These are phyloP conservation scores for Phytophthora uliginosa DNA, from an alignment of 352 stramenopile species.

Conservation along the genomic window DNA sequence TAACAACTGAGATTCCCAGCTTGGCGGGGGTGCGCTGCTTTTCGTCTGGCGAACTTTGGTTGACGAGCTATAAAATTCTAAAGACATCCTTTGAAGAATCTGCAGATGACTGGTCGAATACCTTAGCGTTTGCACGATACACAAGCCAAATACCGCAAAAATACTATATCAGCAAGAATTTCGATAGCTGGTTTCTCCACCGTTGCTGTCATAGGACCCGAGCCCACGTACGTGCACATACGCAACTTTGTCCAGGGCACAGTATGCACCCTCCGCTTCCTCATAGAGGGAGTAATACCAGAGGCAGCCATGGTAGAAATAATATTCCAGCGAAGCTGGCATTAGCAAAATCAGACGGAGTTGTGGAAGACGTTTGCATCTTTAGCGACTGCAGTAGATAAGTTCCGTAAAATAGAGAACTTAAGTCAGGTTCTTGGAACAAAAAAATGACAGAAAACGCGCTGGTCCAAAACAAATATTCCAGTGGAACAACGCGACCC, in stretches of 20 bases:
- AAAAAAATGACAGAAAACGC: no score
- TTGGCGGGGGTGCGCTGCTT: no score
- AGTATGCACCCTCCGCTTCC: conserved; percentile 17
- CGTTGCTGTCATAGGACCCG: conserved; percentile 21
- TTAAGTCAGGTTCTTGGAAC: no score
- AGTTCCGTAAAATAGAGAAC: conserved; percentile 22
- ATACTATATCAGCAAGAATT: conserved; percentile 14
- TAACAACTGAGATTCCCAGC: no score
- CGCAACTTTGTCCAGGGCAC: conserved; percentile 1
- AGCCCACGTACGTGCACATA: conserved; percentile 11
- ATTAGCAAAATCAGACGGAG: conserved; percentile 1
- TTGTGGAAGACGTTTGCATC: background rate
- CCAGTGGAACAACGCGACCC: no score
- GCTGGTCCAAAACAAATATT: no score
- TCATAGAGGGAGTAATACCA: conserved; percentile 27
- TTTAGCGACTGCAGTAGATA: conserved; percentile 3
- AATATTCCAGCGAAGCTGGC: conserved; percentile 6
- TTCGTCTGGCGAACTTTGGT: background rate
- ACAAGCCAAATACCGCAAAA: conserved; percentile 9
- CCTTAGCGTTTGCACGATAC: conserved; percentile 11
- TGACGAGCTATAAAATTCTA: no score
- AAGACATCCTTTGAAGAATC: no score
- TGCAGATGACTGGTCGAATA: no score
- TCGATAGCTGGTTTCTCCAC: conserved; percentile 5
- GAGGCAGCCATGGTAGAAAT: conserved; percentile 23